Conservation (phyloP, 2,329 filamentous ascomycete species). For the Aspergillus brasiliensis region DNA sequence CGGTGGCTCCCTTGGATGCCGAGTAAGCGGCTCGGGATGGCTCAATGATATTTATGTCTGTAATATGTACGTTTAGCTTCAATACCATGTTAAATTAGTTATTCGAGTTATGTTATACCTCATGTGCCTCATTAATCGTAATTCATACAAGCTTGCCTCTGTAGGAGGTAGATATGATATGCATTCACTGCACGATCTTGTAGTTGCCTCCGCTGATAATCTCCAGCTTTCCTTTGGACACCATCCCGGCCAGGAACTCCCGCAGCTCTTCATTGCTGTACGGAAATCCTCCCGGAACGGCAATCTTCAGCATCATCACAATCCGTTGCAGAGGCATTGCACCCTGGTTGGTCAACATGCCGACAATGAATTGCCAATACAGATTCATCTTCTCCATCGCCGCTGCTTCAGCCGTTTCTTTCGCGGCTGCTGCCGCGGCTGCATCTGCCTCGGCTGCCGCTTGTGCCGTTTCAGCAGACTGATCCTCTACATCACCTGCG, state of each 20-base stretch:
- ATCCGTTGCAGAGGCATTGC: conserved; percentile 82
- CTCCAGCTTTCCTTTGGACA: conserved; percentile 70
- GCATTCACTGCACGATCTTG: conserved; percentile 45
- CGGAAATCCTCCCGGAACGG: conserved; percentile 82
- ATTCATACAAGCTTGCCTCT: background rate
- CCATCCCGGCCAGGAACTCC: conserved; percentile 77
- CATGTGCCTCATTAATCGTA: background rate
- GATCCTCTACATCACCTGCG: conserved; percentile 17
- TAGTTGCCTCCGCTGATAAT: conserved; percentile 69
- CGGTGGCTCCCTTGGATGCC: conserved; percentile 74
- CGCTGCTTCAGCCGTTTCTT: conserved; percentile 56
- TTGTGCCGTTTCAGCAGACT: background rate
- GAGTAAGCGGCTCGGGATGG: conserved; percentile 55
- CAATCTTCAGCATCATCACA: conserved; percentile 92
- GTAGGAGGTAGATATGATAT: background rate
- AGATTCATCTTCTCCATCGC: conserved; percentile 70
- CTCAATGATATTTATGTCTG: conserved; percentile 1
- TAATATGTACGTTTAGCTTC: conserved; percentile 7
- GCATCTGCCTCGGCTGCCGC: conserved; percentile 28
- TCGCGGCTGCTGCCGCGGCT: conserved; percentile 43
- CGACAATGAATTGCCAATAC: conserved; percentile 89
- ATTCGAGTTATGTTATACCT: background rate
- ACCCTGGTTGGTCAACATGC: conserved; percentile 92
- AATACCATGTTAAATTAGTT: conserved; percentile 13
- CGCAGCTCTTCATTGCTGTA: conserved; percentile 87